Conservation (phyloP, 164 flowering plant genomes). For the Santalum album region DNA sequence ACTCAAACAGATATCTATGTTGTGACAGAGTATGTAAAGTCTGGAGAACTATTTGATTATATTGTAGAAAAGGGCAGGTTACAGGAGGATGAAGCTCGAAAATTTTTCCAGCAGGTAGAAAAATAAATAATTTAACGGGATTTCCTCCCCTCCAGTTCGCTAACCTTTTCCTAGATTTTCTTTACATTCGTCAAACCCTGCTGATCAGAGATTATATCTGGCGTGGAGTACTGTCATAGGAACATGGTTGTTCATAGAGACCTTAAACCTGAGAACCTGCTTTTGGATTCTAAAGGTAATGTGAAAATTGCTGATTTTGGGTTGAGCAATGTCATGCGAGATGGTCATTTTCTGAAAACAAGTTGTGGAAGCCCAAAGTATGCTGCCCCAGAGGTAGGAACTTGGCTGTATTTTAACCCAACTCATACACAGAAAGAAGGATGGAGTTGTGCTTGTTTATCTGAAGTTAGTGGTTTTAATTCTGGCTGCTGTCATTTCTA, state of each 20-base stretch:
- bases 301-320: slow-evolving; percentile 28
- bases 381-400: slow-evolving; percentile 27
- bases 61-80: slow-evolving; percentile 21
- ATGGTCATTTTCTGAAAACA: slow-evolving; percentile 27
- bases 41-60: slow-evolving; percentile 24
- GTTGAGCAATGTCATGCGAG: slow-evolving; percentile 26
- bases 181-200: background rate
- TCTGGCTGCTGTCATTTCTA: background rate
- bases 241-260: slow-evolving; percentile 28
- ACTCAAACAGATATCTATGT: slow-evolving; percentile 21
- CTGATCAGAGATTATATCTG: slow-evolving; percentile 18
- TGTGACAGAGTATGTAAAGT: slow-evolving; percentile 24
- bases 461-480: background rate
- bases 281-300: slow-evolving; percentile 20
- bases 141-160: background rate
- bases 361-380: slow-evolving; percentile 28
- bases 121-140: background rate
- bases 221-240: slow-evolving; percentile 27
- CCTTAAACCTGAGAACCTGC: slow-evolving; percentile 25
- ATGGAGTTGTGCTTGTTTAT: background rate
- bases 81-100: slow-evolving; percentile 24
- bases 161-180: background rate
- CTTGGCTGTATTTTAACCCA: background rate
- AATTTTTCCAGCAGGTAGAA: slow-evolving; percentile 23
- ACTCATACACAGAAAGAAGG: too few relatives aligned